Evolutionary conservation across 257 asterid species (phyloP).

Genomic region (Prunella vulgaris): DNA sequence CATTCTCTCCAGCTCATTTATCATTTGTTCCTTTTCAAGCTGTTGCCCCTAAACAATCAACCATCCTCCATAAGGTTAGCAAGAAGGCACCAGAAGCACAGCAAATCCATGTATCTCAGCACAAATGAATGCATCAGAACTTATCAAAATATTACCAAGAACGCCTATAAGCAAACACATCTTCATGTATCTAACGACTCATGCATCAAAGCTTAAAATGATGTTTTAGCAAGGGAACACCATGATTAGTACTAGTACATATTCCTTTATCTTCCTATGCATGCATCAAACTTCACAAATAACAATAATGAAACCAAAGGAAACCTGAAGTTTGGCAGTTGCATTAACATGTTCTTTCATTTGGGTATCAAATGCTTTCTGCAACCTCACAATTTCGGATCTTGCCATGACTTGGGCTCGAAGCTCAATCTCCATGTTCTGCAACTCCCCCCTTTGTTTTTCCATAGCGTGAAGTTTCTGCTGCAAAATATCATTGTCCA

Average conservation of each 20-base stretch:
- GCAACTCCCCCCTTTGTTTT: conserved; percentile 75
- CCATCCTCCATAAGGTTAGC: not conserved
- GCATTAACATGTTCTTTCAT: conserved; percentile 58
- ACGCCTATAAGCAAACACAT: not conserved
- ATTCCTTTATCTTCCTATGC: not conserved
- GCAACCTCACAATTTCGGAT: conserved; percentile 50
- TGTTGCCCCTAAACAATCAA: conserved; percentile 61
- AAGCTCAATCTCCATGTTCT: conserved; percentile 69
- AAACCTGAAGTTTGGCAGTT: conserved; percentile 59
- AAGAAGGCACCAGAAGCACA: not conserved
- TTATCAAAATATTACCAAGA: too few relatives aligned
- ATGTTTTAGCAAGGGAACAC: not conserved
- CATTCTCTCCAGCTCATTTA: conserved; percentile 62
- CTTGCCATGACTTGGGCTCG: conserved; percentile 65
- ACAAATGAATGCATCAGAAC: not conserved
- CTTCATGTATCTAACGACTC: not conserved
- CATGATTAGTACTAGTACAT: not conserved
- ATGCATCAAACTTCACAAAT: not conserved
- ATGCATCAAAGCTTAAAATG: not conserved
- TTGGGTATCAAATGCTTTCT: conserved; percentile 49
- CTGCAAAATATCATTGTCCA: conserved; percentile 59
- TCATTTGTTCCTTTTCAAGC: conserved; percentile 61
- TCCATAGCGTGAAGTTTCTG: conserved; percentile 52
- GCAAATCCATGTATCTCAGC: not conserved
- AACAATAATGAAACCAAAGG: not conserved